Conservation (phyloP, 805 yeast genomes). For the Huiozyma naganishii region DNA sequence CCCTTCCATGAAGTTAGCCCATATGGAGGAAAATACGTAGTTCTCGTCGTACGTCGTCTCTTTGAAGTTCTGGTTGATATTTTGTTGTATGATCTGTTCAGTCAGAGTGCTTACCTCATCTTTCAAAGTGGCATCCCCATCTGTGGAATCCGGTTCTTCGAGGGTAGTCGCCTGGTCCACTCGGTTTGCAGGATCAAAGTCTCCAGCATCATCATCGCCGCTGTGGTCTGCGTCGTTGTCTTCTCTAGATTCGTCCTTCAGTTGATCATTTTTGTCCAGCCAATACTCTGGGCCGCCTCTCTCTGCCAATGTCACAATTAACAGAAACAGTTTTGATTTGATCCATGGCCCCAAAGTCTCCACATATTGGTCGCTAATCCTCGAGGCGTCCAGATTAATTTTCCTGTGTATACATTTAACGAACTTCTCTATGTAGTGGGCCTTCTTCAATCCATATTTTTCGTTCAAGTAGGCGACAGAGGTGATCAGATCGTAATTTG, state of each 20-base stretch:
- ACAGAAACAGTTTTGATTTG: slow-evolving; percentile 22
- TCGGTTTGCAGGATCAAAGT: not conserved
- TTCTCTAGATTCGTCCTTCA: not conserved
- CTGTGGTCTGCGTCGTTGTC: not conserved
- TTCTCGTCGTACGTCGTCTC: slow-evolving; percentile 25
- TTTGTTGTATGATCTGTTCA: slow-evolving; percentile 26
- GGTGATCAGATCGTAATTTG: slow-evolving; percentile 23
- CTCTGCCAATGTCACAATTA: slow-evolving; percentile 23
- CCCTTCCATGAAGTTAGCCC: slow-evolving; percentile 32
- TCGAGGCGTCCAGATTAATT: slow-evolving; percentile 21
- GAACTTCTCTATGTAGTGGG: slow-evolving; percentile 21
- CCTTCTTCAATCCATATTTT: slow-evolving; percentile 24
- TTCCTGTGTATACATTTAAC: slow-evolving; percentile 25
- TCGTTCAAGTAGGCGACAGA: slow-evolving; percentile 24
- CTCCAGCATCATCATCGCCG: not conserved
- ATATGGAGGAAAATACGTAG: slow-evolving; percentile 27
- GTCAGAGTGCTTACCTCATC: slow-evolving; percentile 14
- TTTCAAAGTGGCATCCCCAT: not conserved
- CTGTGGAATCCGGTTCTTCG: not conserved
- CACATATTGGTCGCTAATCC: slow-evolving; percentile 15
- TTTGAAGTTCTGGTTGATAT: slow-evolving; percentile 25
- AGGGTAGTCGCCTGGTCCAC: not conserved
- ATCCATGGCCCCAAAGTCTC: slow-evolving; percentile 20
- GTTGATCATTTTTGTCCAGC: slow-evolving; percentile 20
- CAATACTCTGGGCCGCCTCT: slow-evolving; percentile 30